These are phyloP conservation scores for Flammula alnicola DNA, from an alignment of 1,284 basidiomycete species.

Conservation along the genomic window DNA sequence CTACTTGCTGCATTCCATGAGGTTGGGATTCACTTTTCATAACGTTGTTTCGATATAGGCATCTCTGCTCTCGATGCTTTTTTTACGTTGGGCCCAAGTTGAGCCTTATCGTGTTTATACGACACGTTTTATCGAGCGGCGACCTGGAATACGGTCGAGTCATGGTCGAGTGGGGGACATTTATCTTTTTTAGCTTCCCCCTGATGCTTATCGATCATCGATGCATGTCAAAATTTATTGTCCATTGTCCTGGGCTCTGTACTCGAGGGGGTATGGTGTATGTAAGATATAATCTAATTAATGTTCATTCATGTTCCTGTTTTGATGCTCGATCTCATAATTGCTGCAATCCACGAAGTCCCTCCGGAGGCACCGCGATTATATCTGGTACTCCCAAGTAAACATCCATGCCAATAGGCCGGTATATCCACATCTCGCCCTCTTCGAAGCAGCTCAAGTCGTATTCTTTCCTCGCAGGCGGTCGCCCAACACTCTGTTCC, in stretches of 20 bases:
- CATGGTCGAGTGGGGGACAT: background rate
- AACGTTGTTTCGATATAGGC: slow-evolving; percentile 2
- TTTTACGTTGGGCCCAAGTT: slow-evolving; percentile 1
- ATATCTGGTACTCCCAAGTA: slow-evolving; percentile 33
- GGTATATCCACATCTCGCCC: slow-evolving; percentile 39
- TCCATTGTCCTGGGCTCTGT: background rate
- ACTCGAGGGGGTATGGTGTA: background rate
- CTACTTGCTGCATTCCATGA: slow-evolving; percentile 83
- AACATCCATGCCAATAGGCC: slow-evolving; percentile 32
- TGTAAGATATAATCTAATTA: background rate
- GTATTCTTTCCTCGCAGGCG: slow-evolving; percentile 31
- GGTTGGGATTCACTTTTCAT: slow-evolving; percentile 76
- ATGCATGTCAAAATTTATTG: slow-evolving; percentile 4
- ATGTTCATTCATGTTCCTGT: background rate
- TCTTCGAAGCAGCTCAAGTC: slow-evolving; percentile 33
- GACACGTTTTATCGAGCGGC: too few relatives aligned
- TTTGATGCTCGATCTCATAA: slow-evolving; percentile 10
- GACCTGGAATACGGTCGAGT: background rate
- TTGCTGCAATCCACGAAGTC: slow-evolving; percentile 16
- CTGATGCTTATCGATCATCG: too few relatives aligned
- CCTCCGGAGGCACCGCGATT: slow-evolving; percentile 24
- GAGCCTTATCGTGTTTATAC: too few relatives aligned
- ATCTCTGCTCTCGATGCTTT: background rate
- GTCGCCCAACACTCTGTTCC: slow-evolving; percentile 34
- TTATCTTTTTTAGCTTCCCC: background rate